Evolutionary conservation across 495 filamentous ascomycete genomes (phyloP).

Genomic region (Trichoderma virens): DNA sequence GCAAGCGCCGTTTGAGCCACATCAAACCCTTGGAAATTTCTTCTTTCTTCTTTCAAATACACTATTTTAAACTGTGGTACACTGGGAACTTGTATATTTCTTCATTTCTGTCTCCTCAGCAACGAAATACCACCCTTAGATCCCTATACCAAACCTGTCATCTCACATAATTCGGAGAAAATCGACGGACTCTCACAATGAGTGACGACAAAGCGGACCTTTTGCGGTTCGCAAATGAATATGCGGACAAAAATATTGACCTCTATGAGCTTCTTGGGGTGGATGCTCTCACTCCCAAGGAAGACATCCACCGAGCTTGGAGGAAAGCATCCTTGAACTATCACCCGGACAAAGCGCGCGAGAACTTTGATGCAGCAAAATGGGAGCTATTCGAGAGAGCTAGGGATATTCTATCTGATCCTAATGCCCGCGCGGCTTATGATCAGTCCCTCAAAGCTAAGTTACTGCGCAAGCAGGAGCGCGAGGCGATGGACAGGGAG

Average conservation of each 20-base stretch:
- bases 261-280: slow-evolving; percentile 38
- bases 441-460: slow-evolving; percentile 33
- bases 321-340: slow-evolving; percentile 37
- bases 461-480: slow-evolving; percentile 25
- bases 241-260: slow-evolving; percentile 31
- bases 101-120: background rate
- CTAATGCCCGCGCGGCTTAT: slow-evolving; percentile 34
- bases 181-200: slow-evolving; percentile 4
- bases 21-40: background rate
- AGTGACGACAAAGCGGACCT: slow-evolving; percentile 27
- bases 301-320: slow-evolving; percentile 41
- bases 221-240: slow-evolving; percentile 31
- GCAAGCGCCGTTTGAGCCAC: background rate
- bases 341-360: slow-evolving; percentile 43
- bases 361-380: slow-evolving; percentile 34
- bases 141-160: background rate
- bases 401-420: slow-evolving; percentile 33
- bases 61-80: background rate
- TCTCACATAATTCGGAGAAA: background rate
- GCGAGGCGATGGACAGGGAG: slow-evolving; percentile 23
- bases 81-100: background rate
- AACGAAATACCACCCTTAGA: background rate
- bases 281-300: slow-evolving; percentile 31
- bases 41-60: background rate
- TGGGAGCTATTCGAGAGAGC: slow-evolving; percentile 42